Evolutionary conservation across 306 rosid genomes (phyloP).

Genomic region (Sechiopsis laciniata): DNA sequence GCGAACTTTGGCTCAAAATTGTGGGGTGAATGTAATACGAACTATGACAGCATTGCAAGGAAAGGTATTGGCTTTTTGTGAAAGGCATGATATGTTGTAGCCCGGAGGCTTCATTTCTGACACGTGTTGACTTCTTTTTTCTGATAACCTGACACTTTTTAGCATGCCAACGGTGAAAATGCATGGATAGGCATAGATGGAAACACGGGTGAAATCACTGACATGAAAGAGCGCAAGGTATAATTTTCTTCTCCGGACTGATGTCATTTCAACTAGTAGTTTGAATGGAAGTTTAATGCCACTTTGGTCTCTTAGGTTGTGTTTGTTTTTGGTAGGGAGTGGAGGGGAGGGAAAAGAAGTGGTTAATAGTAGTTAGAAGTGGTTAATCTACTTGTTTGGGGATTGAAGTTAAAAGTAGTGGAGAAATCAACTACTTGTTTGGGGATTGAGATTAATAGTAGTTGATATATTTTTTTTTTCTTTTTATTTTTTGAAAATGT

Average conservation of each 20-base stretch:
- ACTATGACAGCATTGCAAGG: conserved; percentile 97
- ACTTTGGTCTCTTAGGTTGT: not conserved
- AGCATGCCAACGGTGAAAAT: conserved; percentile 98
- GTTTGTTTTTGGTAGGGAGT: too few relatives aligned
- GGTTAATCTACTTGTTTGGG: too few relatives aligned
- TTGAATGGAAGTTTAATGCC: not conserved
- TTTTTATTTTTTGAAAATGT: too few relatives aligned
- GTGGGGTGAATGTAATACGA: conserved; percentile 92
- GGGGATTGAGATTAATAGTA: too few relatives aligned
- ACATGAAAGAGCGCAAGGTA: conserved; percentile 90
- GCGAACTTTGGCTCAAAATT: conserved; percentile 94
- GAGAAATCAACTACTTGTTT: too few relatives aligned
- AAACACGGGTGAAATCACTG: conserved; percentile 73
- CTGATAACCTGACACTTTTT: conserved; percentile 12
- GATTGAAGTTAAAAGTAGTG: too few relatives aligned
- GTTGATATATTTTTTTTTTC: too few relatives aligned
- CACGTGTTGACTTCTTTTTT: not conserved
- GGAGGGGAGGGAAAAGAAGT: too few relatives aligned
- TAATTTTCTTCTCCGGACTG: not conserved
- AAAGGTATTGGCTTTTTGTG: conserved; percentile 40
- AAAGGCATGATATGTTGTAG: not conserved
- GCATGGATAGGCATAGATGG: conserved; percentile 98
- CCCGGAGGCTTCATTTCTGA: conserved; percentile 1
- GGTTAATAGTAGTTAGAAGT: too few relatives aligned
- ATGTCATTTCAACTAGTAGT: not conserved